Evolutionary conservation across 345 rosid genomes (phyloP).

Genomic region (Ailanthus altissimus): DNA sequence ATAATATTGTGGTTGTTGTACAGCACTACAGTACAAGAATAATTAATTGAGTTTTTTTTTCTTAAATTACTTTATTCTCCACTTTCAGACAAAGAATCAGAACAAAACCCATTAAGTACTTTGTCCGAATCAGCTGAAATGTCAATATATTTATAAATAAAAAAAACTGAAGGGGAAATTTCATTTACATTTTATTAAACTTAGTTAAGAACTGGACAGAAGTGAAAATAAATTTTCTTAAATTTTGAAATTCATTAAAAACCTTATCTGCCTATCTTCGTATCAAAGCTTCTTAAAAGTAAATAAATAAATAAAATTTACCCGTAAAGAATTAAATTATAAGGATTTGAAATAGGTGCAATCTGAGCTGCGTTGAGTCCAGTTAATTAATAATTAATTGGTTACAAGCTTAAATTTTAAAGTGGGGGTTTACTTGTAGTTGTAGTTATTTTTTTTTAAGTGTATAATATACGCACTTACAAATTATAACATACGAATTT

Average conservation of each 20-base stretch:
- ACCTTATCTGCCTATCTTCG: no score
- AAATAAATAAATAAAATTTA: neutral
- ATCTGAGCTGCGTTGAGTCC: neutral
- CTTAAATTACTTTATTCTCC: neutral
- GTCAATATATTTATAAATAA: no score
- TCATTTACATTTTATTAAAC: no score
- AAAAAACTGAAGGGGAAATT: no score
- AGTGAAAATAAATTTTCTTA: no score
- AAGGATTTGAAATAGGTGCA: neutral
- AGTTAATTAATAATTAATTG: constrained; percentile 7
- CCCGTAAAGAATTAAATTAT: neutral
- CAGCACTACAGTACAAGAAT: no score
- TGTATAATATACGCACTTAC: no score
- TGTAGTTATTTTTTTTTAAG: no score
- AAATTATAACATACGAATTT: no score
- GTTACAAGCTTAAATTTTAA: neutral
- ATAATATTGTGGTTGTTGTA: neutral
- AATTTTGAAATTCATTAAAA: no score
- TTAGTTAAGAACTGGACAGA: no score
- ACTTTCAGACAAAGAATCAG: neutral
- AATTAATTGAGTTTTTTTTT: neutral
- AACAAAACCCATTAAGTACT: neutral
- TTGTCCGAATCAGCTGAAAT: neutral
- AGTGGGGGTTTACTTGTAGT: constrained; percentile 5
- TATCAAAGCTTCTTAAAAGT: no score